phyloP scores from a whole-genome alignment of 169 alveolate species.

The Amoebophrya sp. region DNA sequence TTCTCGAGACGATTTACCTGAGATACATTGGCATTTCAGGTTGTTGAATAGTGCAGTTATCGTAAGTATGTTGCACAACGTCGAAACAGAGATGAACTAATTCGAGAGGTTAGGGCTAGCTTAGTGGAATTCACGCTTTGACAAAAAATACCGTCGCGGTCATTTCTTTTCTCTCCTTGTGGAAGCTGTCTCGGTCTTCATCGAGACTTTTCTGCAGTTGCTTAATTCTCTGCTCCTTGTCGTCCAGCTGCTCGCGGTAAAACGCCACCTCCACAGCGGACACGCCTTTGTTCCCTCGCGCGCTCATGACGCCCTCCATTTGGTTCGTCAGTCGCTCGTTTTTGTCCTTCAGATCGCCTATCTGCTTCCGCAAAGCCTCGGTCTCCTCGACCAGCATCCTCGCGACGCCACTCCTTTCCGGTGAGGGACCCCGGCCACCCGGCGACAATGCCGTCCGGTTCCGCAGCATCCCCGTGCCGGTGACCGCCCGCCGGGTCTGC shows the following conservation, averaged over 20 bases:
- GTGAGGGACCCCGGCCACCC: background rate
- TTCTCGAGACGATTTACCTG: background rate
- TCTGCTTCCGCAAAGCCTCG: background rate
- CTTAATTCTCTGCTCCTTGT: background rate
- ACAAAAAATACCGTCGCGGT: background rate
- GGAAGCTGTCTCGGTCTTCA: background rate
- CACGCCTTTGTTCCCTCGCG: background rate
- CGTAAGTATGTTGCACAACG: too few relatives aligned
- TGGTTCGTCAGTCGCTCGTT: background rate
- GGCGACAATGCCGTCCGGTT: background rate
- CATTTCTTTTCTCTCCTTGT: background rate
- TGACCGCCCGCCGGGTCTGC: background rate
- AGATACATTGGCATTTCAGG: too few relatives aligned
- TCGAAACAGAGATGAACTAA: too few relatives aligned
- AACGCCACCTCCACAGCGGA: background rate
- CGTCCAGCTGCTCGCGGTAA: background rate
- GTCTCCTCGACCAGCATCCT: background rate
- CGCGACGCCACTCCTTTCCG: background rate
- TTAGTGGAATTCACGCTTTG: too few relatives aligned
- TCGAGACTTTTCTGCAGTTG: background rate
- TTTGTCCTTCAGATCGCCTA: background rate
- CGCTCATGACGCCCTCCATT: background rate
- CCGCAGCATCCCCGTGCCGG: background rate
- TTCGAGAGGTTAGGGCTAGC: too few relatives aligned
- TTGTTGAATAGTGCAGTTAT: too few relatives aligned